Percentiles rank a stretch among this genome's conserved stretches.
Evolutionary conservation across 768 basidiomycete genomes (phyloP).

Genomic region (Dacryopinax spathularia): DNA sequence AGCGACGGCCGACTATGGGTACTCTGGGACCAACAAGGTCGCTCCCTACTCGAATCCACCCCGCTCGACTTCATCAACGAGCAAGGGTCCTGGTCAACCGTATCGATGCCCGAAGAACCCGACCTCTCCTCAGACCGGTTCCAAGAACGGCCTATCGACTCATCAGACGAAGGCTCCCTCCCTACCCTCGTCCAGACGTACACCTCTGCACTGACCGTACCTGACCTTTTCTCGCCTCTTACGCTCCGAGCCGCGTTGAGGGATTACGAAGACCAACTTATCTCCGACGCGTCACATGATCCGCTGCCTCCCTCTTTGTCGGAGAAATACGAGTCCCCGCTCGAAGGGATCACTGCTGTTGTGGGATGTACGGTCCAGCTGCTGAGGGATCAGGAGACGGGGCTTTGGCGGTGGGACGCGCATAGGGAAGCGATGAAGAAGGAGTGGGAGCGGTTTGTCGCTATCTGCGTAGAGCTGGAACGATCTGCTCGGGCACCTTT

Average conservation of each 20-base stretch:
- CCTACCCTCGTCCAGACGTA: constrained; percentile 48
- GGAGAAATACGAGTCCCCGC: constrained; percentile 47
- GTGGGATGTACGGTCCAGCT: constrained; percentile 77
- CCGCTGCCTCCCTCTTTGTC: constrained; percentile 42
- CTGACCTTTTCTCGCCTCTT: constrained; percentile 72
- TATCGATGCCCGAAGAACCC: constrained; percentile 48
- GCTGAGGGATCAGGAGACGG: constrained; percentile 59
- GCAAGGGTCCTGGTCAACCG: constrained; percentile 42
- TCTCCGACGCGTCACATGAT: constrained; percentile 41
- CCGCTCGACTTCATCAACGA: constrained; percentile 30
- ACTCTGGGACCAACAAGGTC: constrained; percentile 71
- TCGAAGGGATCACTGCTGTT: constrained; percentile 63
- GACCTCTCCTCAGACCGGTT: constrained; percentile 77
- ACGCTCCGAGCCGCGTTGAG: constrained; percentile 72
- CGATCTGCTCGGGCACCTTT: constrained; percentile 26
- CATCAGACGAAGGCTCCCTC: constrained; percentile 44
- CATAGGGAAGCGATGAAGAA: constrained; percentile 76
- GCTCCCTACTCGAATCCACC: constrained; percentile 50
- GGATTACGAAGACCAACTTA: constrained; percentile 61
- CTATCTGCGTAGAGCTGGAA: constrained; percentile 81
- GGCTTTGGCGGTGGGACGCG: constrained; percentile 58
- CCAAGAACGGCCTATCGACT: constrained; percentile 57
- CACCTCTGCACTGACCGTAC: constrained; percentile 67
- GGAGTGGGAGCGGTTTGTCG: constrained; percentile 94
- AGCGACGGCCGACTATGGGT: constrained; percentile 41